Base-by-base conservation (phyloP, 2,329 filamentous ascomycete genomes). In the Cryphonectria japonica region DNA sequence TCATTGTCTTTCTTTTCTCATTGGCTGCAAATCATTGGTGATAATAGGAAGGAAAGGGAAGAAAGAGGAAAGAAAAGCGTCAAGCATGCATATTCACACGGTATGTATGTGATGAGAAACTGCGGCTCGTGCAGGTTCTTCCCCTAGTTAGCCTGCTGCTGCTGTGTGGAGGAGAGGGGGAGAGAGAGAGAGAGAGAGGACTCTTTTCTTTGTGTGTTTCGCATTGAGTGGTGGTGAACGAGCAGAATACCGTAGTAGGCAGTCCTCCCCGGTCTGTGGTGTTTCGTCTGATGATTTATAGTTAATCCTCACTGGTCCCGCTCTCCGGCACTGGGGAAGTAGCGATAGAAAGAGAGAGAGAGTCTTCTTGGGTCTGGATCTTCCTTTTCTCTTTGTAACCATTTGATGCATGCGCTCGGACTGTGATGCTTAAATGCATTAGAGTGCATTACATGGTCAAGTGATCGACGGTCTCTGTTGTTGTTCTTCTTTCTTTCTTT, bases 221-320 rank as follows among this genome's bases (percentile, higher is more conserved):
- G 34, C 60, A 62, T 59, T 59, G 26, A 59, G 54, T 32, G 29
- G 54, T 32, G 9, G 26, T 32, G 5, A 34, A 16, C 1, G 54
- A 32, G 14, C 29, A 32, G 26, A 59, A 4, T 32, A n/a, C 46
- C 46, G 1, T n/a, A 50, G 46, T 50, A 50, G 46, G 22, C 19
- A 50, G 22, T n/a, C 2, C 19, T 50, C 46, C 46, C 46, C 29
- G 29, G 54, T 32, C 54, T 13, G 29, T 59, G 54, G 54, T 32
- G 54, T 59, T 59, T 59, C 54, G 54, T 59, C 54, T 59, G 54
- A 59, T 59, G 22, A 50, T n/a, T 50, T 50, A 29, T 32, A 29
- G 3, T 59, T 32, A 50, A n/a, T n/a, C 46, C 8, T 50, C 8
- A 22, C 19, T n/a, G 6, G 6, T 50, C 19, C 43, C 43, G 1